Conservation (phyloP, 129 eudicot genomes). For the Rutidosis leptorrhynchoides region DNA sequence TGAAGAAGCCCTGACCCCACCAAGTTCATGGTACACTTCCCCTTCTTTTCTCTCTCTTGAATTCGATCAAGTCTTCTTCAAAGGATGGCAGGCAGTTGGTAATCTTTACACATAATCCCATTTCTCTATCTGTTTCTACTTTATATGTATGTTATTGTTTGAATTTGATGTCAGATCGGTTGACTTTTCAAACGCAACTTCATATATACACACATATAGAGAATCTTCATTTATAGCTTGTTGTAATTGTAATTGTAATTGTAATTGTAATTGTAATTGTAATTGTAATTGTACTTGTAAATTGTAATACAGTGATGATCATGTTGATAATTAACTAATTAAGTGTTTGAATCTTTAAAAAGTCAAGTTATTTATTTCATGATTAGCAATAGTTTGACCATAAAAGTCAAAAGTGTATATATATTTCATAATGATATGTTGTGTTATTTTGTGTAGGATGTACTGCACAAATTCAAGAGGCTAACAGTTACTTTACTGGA, state of each 20-base stretch:
- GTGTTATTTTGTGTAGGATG: conserved; percentile 52
- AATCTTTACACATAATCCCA: background rate
- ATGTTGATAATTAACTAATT: background rate
- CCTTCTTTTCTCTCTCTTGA: conserved; percentile 61
- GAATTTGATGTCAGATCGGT: conserved; percentile 12
- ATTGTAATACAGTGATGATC: background rate
- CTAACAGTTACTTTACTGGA: conserved; percentile 74
- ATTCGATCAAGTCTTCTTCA: conserved; percentile 65
- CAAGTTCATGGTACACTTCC: conserved; percentile 82
- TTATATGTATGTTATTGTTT: conserved; percentile 1
- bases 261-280: no score
- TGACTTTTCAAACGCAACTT: conserved; percentile 11
- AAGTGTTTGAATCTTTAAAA: background rate
- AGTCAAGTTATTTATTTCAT: background rate
- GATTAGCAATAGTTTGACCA: conserved; percentile 12
- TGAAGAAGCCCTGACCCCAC: conserved; percentile 82
- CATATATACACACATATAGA: background rate
- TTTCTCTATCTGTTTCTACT: background rate
- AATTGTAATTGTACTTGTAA: no score
- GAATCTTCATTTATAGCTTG: background rate
- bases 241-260: no score
- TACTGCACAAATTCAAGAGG: conserved; percentile 65
- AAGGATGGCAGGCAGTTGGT: conserved; percentile 95
- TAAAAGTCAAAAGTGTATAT: conserved; percentile 16
- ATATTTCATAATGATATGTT: background rate